Percentiles rank a stretch among this genome's conserved stretches.
These are phyloP conservation scores for Magnaporthales sp. DNA, from an alignment of 2,329 filamentous ascomycete species.

Conservation along the genomic window DNA sequence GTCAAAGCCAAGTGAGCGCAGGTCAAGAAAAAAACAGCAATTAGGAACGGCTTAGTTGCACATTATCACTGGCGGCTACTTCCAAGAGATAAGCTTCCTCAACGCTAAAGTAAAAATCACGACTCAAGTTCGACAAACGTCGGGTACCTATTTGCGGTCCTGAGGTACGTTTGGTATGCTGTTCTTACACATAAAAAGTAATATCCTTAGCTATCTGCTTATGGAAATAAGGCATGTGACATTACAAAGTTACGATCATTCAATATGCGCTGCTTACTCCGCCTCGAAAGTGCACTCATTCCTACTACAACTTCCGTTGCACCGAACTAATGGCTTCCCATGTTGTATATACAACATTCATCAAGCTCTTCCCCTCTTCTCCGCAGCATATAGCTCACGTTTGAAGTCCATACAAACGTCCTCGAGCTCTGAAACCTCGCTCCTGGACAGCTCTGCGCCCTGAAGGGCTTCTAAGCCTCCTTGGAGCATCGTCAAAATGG, in stretches of 20 bases:
- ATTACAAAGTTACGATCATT: background rate
- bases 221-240: background rate
- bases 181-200: background rate
- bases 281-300: background rate
- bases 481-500: conserved; percentile 45
- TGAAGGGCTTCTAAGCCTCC: conserved; percentile 51
- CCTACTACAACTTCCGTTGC: background rate
- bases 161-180: background rate
- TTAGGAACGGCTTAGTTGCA: too few relatives aligned
- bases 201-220: background rate
- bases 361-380: conserved; percentile 41
- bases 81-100: background rate
- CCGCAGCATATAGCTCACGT: conserved; percentile 63
- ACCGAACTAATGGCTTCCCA: background rate
- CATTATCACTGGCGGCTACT: too few relatives aligned
- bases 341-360: background rate
- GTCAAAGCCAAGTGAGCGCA: too few relatives aligned
- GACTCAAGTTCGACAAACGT: background rate
- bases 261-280: too few relatives aligned
- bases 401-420: conserved; percentile 74
- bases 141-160: background rate
- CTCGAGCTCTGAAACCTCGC: conserved; percentile 63
- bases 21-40: too few relatives aligned
- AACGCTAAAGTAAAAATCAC: background rate
- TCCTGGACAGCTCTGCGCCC: conserved; percentile 48